A percentile compares a stretch with the other conserved stretches of the same genome.
phyloP scores from a whole-genome alignment of 2,329 filamentous ascomycete genomes.

The Pyrenophora tritici-repentis region DNA sequence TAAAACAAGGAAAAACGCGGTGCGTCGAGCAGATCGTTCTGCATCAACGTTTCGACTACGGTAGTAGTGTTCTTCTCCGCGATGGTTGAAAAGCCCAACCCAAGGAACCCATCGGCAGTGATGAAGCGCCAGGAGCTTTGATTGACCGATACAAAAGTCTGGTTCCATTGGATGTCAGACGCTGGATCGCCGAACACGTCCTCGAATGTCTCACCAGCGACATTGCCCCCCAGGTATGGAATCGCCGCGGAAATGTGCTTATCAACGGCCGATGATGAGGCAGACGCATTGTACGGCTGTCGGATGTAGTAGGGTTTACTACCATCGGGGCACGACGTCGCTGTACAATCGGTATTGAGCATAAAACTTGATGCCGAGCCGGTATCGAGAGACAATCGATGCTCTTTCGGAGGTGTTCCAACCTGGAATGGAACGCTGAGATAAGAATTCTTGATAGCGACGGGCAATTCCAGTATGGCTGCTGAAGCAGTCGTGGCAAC shows the following conservation, averaged over 20 bases:
- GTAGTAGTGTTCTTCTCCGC: conserved; percentile 16
- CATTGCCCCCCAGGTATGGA: conserved; percentile 19
- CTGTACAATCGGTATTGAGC: conserved; percentile 20
- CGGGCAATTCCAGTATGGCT: conserved; percentile 20
- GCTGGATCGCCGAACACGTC: conserved; percentile 18
- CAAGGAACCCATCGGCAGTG: conserved; percentile 26
- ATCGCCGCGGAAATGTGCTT: conserved; percentile 11
- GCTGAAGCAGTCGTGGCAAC: conserved; percentile 12
- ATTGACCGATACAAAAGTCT: conserved; percentile 24
- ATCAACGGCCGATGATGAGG: conserved; percentile 16
- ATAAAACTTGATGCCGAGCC: conserved; percentile 22
- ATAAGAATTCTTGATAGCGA: conserved; percentile 15
- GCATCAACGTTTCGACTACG: conserved; percentile 25
- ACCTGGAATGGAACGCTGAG: conserved; percentile 6
- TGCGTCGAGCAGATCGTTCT: conserved; percentile 17
- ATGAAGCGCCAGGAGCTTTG: conserved; percentile 24
- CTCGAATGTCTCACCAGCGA: conserved; percentile 12
- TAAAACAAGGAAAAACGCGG: conserved; percentile 23
- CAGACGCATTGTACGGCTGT: conserved; percentile 17
- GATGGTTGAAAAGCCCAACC: conserved; percentile 25
- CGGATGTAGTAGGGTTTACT: conserved; percentile 9
- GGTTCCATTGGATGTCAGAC: conserved; percentile 19
- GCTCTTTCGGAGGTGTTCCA: conserved; percentile 20
- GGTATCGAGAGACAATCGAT: conserved; percentile 24
- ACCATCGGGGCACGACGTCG: conserved; percentile 14